A percentile compares a stretch with the other conserved stretches of the same genome.
Evolutionary conservation across 306 rosid species (phyloP).

Genomic region (Sophora flavescens): DNA sequence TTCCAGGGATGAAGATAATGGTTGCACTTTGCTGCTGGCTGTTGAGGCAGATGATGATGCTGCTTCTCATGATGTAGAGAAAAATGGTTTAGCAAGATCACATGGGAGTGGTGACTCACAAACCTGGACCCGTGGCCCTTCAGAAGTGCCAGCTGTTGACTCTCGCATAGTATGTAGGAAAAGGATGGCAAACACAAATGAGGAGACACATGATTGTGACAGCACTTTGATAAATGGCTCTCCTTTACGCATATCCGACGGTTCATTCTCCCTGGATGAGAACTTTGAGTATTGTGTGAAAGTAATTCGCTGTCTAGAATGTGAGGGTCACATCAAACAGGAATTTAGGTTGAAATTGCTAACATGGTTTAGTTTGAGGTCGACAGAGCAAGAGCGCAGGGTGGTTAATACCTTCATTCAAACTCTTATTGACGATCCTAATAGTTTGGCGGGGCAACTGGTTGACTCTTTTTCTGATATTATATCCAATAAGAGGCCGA

Average conservation of each 20-base stretch:
- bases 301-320: constrained; percentile 94
- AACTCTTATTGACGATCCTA: constrained; percentile 89
- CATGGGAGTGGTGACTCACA: constrained; percentile 94
- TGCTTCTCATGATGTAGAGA: constrained; percentile 72
- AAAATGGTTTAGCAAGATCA: constrained; percentile 77
- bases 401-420: constrained; percentile 96
- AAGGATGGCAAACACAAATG: constrained; percentile 71
- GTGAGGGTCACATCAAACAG: constrained; percentile 87
- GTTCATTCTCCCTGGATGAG: constrained; percentile 75
- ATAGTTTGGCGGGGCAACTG: constrained; percentile 97
- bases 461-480: constrained; percentile 94
- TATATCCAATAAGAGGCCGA: constrained; percentile 85
- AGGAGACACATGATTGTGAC: constrained; percentile 87
- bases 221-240: constrained; percentile 91
- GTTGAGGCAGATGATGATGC: constrained; percentile 91
- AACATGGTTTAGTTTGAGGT: constrained; percentile 98
- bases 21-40: constrained; percentile 78
- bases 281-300: constrained; percentile 95
- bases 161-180: constrained; percentile 70
- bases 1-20: constrained; percentile 86
- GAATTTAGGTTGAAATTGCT: constrained; percentile 94
- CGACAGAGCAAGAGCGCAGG: constrained; percentile 96
- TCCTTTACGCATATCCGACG: constrained; percentile 64
- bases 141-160: constrained; percentile 84
- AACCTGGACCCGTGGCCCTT: constrained; percentile 72